phyloP scores from a whole-genome alignment of 2,329 filamentous ascomycete genomes.

The Epichloe baconii region DNA sequence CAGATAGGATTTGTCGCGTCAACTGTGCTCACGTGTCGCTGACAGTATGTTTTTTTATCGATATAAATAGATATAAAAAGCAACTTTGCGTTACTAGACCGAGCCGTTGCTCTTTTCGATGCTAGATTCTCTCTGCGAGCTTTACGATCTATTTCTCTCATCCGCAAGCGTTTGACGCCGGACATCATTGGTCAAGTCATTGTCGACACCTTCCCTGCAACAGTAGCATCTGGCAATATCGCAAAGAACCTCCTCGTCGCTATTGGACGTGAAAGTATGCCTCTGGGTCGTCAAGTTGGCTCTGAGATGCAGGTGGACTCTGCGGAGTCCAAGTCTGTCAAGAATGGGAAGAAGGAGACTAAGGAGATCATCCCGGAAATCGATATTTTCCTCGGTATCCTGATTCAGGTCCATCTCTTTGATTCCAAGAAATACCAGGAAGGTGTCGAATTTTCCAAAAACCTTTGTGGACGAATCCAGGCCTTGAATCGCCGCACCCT shows the following conservation, averaged over 20 bases:
- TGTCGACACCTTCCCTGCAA: constrained; percentile 61
- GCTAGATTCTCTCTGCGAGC: constrained; percentile 89
- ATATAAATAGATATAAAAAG: constrained; percentile 67
- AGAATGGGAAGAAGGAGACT: constrained; percentile 51
- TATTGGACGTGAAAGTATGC: constrained; percentile 52
- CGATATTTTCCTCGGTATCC: constrained; percentile 77
- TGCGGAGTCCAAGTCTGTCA: constrained; percentile 37
- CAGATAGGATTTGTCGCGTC: not conserved
- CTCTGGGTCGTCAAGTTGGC: constrained; percentile 43
- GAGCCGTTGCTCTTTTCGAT: constrained; percentile 86
- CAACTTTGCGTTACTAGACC: constrained; percentile 85
- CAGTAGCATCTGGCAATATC: constrained; percentile 45
- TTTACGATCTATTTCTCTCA: constrained; percentile 85
- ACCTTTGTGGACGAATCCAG: constrained; percentile 74
- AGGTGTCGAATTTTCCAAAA: constrained; percentile 73
- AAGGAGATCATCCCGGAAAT: constrained; percentile 79
- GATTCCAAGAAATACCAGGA: constrained; percentile 71
- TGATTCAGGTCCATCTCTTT: constrained; percentile 77
- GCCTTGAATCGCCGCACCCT: constrained; percentile 84
- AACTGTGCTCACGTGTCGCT: not conserved
- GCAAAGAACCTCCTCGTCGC: constrained; percentile 59
- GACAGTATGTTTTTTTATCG: constrained; percentile 7
- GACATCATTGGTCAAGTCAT: constrained; percentile 73
- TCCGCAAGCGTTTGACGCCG: constrained; percentile 79
- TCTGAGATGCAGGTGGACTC: constrained; percentile 63